phyloP scores from a whole-genome alignment of 2,329 filamentous ascomycete species.

The Tolypocladium album region DNA sequence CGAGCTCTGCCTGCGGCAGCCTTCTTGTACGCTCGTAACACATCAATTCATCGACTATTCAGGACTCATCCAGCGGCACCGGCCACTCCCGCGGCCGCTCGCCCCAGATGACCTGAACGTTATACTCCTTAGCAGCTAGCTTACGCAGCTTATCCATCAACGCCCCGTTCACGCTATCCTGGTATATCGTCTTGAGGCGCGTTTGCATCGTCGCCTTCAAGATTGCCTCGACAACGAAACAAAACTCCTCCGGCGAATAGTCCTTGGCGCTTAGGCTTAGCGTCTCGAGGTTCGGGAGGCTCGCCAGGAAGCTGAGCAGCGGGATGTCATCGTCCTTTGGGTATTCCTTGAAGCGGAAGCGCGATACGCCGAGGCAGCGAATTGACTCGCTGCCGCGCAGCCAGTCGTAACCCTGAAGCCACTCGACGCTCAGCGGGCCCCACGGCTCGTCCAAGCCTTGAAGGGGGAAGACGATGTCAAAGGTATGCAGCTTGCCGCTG shows the following conservation, averaged over 20 bases:
- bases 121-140: constrained; percentile 6
- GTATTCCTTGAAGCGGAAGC: constrained; percentile 22
- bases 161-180: constrained; percentile 17
- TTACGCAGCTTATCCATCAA: constrained; percentile 17
- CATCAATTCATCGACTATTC: too few species aligned
- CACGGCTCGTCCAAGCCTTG: constrained; percentile 9
- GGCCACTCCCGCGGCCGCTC: too few species aligned
- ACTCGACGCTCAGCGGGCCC: constrained; percentile 15
- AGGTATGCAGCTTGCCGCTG: constrained; percentile 17
- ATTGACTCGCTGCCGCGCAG: constrained; percentile 22
- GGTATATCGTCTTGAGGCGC: constrained; percentile 21
- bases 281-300: constrained; percentile 23
- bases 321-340: constrained; percentile 18
- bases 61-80: too few species aligned
- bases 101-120: background rate
- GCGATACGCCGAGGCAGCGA: constrained; percentile 20
- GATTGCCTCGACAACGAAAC: constrained; percentile 16
- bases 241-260: constrained; percentile 18
- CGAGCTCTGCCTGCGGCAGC: too few species aligned
- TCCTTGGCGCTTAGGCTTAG: constrained; percentile 21
- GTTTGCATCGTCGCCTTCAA: constrained; percentile 13
- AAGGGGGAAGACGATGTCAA: constrained; percentile 25
- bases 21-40: too few species aligned
- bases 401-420: constrained; percentile 23
- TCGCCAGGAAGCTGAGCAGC: constrained; percentile 22